phyloP scores from a whole-genome alignment of 192 early-diverging fungal species.

The Geranomyces variabilis region DNA sequence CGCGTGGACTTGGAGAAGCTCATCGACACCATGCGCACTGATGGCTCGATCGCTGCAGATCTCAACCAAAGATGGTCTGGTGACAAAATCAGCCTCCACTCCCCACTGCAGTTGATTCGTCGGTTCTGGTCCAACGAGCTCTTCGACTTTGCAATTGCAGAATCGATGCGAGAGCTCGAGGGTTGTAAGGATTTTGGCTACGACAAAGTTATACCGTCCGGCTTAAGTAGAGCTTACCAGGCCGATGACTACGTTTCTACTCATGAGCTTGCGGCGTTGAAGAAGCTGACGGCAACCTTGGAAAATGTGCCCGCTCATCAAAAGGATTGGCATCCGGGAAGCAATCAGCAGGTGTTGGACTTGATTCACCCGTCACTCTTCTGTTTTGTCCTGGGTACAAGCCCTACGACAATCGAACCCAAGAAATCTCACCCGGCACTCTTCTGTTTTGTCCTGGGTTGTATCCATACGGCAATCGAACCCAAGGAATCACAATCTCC shows the following conservation, averaged over 20 bases:
- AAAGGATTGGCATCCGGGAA: slow-evolving; percentile 39
- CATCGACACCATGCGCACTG: not conserved
- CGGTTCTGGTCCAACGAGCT: slow-evolving; percentile 17
- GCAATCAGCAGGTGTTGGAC: slow-evolving; percentile 50
- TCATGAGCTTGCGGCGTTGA: slow-evolving; percentile 44
- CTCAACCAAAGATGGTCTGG: slow-evolving; percentile 39
- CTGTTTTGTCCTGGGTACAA: no score
- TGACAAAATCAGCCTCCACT: slow-evolving; percentile 30
- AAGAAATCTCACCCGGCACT: slow-evolving; percentile 61
- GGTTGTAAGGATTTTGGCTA: slow-evolving; percentile 39
- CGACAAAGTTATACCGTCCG: slow-evolving; percentile 25
- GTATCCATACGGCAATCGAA: no score
- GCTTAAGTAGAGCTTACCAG: slow-evolving; percentile 41
- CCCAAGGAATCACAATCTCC: slow-evolving; percentile 32
- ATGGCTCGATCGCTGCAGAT: slow-evolving; percentile 19
- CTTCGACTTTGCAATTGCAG: slow-evolving; percentile 45
- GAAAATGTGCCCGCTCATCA: not conserved
- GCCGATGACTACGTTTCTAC: slow-evolving; percentile 36
- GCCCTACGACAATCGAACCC: no score
- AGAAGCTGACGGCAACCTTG: slow-evolving; percentile 17
- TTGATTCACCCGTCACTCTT: slow-evolving; percentile 61
- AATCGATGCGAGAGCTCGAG: no score
- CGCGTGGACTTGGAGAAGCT: not conserved
- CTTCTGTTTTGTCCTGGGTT: no score
- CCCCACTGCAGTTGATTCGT: not conserved